Conservation (phyloP, 1,139 yeast species). For the Scheffersomyces parashehatae region DNA sequence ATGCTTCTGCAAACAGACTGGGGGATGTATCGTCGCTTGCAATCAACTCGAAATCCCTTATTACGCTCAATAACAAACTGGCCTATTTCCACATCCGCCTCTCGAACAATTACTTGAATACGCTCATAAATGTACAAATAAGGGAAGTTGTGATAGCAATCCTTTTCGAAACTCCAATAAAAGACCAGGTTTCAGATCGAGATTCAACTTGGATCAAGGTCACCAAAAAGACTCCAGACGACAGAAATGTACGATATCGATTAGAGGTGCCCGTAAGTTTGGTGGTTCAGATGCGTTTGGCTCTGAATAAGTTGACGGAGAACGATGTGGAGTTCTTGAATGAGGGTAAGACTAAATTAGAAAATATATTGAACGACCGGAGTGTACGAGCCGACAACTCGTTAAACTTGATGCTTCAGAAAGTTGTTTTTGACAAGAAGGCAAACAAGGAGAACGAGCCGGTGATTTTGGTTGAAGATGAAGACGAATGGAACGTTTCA, state of each 20-base stretch:
- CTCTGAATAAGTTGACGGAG: background rate
- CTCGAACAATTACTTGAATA: conserved; percentile 14
- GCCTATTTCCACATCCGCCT: conserved; percentile 15
- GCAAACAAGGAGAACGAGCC: background rate
- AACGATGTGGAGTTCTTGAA: background rate
- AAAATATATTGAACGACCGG: background rate
- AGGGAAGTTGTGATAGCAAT: conserved; percentile 6
- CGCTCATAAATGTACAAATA: conserved; percentile 11
- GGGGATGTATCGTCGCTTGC: conserved; percentile 10
- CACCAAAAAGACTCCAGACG: background rate
- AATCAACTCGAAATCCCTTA: conserved; percentile 16
- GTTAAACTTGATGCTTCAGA: background rate
- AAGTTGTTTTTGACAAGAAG: background rate
- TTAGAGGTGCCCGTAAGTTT: background rate
- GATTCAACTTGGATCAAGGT: background rate
- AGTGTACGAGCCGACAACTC: background rate
- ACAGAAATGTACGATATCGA: background rate
- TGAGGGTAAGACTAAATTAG: background rate
- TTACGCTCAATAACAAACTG: conserved; percentile 13
- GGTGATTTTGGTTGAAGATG: conserved; percentile 11
- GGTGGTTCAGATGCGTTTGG: background rate
- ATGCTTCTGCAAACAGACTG: background rate
- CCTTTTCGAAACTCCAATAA: conserved; percentile 8
- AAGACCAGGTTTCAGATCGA: conserved; percentile 5
- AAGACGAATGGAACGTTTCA: background rate